phyloP scores from a whole-genome alignment of 352 stramenopile genomes.

The Pythium periplocum region DNA sequence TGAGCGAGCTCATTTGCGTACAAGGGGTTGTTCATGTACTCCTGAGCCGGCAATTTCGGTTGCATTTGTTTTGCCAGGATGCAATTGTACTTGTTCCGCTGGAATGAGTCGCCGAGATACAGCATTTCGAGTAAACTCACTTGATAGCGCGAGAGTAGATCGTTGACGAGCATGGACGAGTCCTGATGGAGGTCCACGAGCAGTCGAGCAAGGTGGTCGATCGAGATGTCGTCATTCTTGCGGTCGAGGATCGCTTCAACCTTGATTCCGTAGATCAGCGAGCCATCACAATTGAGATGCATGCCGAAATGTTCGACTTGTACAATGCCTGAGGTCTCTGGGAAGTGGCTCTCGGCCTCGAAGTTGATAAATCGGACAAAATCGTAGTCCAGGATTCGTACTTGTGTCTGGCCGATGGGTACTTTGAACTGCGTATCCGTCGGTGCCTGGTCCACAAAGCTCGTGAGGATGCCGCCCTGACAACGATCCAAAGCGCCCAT shows the following conservation, averaged over 20 bases:
- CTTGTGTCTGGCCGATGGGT: conserved; percentile 90
- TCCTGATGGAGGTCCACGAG: conserved; percentile 97
- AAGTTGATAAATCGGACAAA: conserved; percentile 98
- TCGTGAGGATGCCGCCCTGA: conserved; percentile 96
- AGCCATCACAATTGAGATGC: conserved; percentile 74
- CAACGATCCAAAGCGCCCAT: conserved; percentile 95
- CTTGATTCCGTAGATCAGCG: conserved; percentile 81
- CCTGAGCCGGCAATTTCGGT: conserved; percentile 92
- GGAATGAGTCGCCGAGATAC: conserved; percentile 92
- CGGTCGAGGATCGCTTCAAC: conserved; percentile 97
- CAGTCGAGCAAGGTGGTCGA: conserved; percentile 94
- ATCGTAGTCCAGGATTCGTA: conserved; percentile 96
- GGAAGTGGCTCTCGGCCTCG: conserved; percentile 96
- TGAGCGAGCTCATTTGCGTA: conserved; percentile 97
- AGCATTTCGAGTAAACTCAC: conserved; percentile 93
- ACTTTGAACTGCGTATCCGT: conserved; percentile 83
- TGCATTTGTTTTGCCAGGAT: conserved; percentile 97
- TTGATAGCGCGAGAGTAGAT: conserved; percentile 94
- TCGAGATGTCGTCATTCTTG: conserved; percentile 93
- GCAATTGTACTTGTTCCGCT: conserved; percentile 97
- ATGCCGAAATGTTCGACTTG: conserved; percentile 97
- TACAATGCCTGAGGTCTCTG: conserved; percentile 91
- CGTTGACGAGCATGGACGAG: conserved; percentile 94
- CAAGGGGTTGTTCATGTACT: conserved; percentile 92
- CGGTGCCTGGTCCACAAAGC: conserved; percentile 84